Percentiles rank a stretch among this genome's conserved stretches.
phyloP scores from a whole-genome alignment of 2,329 filamentous ascomycete genomes.

The Aplosporella prunicola region DNA sequence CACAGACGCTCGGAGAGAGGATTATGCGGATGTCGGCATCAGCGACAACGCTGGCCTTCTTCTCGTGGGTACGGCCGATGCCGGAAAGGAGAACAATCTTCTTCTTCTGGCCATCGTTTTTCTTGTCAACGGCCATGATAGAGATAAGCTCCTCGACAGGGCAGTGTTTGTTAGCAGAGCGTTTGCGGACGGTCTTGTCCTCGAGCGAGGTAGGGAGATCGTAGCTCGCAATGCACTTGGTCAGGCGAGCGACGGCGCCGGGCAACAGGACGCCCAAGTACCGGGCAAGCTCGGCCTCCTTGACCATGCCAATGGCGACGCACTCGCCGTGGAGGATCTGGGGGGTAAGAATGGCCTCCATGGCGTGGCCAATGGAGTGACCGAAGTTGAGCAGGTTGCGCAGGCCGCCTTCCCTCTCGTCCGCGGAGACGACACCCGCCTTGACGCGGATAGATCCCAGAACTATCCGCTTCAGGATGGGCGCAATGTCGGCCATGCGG shows the following conservation, averaged over 20 bases:
- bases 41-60: constrained; percentile 77
- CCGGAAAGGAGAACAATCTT: constrained; percentile 88
- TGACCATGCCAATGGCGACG: constrained; percentile 96
- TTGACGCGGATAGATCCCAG: constrained; percentile 88
- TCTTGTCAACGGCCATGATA: constrained; percentile 98
- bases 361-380: constrained; percentile 94
- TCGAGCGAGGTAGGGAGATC: constrained; percentile 76
- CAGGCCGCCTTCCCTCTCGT: constrained; percentile 88
- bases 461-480: constrained; percentile 54
- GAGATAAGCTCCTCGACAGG: constrained; percentile 74
- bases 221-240: constrained; percentile 92
- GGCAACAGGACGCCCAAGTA: constrained; percentile 78
- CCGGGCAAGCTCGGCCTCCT: constrained; percentile 87
- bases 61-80: constrained; percentile 81
- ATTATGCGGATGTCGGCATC: constrained; percentile 76
- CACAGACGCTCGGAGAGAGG: constrained; percentile 66
- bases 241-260: constrained; percentile 77
- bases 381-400: constrained; percentile 95
- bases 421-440: constrained; percentile 84
- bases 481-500: constrained; percentile 58
- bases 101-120: constrained; percentile 91
- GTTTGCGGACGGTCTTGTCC: constrained; percentile 70
- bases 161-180: constrained; percentile 80
- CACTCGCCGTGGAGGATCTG: constrained; percentile 93
- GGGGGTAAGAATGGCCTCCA: constrained; percentile 89